Evolutionary conservation across 768 basidiomycete species (phyloP).

Genomic region (Leccinum variicolor): DNA sequence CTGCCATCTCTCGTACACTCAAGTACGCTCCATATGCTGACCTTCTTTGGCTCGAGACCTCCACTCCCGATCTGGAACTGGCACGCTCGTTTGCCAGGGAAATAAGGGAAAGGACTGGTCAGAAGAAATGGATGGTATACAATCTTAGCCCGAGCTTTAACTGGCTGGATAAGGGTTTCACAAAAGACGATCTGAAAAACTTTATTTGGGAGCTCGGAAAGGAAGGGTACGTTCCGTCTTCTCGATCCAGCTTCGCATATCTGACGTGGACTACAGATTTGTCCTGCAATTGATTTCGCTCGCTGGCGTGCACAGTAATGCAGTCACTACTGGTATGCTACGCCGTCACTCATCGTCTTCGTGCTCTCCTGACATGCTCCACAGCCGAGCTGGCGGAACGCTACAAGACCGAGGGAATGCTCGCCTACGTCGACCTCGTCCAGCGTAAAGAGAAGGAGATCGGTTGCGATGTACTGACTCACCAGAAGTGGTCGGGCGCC

Average conservation of each 20-base stretch:
- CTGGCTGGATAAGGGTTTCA: constrained; percentile 82
- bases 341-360: constrained; percentile 9
- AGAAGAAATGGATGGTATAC: constrained; percentile 77
- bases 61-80: constrained; percentile 77
- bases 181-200: constrained; percentile 70
- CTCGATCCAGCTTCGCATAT: neutral
- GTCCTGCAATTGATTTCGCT: constrained; percentile 87
- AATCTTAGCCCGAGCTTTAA: constrained; percentile 95
- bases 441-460: constrained; percentile 87
- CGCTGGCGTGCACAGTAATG: constrained; percentile 85
- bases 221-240: constrained; percentile 56
- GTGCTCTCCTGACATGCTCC: constrained; percentile 3
- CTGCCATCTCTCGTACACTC: constrained; percentile 77
- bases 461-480: constrained; percentile 86
- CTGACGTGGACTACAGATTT: constrained; percentile 48
- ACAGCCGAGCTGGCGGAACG: constrained; percentile 74
- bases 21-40: constrained; percentile 86
- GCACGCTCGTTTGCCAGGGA: constrained; percentile 74
- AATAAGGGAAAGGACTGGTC: constrained; percentile 66
- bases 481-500: constrained; percentile 96
- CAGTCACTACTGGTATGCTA: constrained; percentile 69
- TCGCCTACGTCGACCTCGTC: constrained; percentile 86
- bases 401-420: constrained; percentile 88
- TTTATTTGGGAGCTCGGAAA: constrained; percentile 90
- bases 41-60: constrained; percentile 92